phyloP scores from a whole-genome alignment of 768 basidiomycete species.

The Naematelia encephala region DNA sequence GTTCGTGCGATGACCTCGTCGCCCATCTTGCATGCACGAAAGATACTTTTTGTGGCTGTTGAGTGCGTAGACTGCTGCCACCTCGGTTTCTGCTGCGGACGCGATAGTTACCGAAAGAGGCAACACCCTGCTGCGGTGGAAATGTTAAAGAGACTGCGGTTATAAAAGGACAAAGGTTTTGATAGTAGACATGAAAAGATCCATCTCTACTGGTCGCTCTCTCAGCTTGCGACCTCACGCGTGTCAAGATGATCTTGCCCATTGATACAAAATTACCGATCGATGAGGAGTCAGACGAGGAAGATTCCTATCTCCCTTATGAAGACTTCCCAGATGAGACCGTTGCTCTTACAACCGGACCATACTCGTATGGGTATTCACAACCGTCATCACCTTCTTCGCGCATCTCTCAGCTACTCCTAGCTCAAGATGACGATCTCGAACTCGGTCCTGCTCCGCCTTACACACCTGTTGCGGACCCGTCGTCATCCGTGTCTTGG shows the following conservation, averaged over 20 bases:
- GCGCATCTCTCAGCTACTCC: background rate
- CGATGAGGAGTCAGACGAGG: background rate
- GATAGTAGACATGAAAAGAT: too few relatives aligned
- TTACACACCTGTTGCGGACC: background rate
- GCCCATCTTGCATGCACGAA: too few relatives aligned
- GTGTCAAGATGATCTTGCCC: background rate
- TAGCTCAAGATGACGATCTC: background rate
- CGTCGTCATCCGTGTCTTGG: background rate
- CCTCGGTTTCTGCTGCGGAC: too few relatives aligned
- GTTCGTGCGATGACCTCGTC: too few relatives aligned
- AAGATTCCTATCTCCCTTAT: background rate
- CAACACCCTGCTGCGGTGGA: too few relatives aligned
- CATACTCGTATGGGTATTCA: background rate
- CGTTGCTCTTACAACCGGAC: background rate
- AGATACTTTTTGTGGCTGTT: too few relatives aligned
- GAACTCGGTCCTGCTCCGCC: background rate
- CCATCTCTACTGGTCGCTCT: too few relatives aligned
- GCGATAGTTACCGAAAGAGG: too few relatives aligned
- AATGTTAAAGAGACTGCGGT: too few relatives aligned
- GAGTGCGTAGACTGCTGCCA: too few relatives aligned
- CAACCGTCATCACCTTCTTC: background rate
- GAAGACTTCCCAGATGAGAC: background rate
- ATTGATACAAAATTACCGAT: background rate
- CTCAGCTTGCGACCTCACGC: too few relatives aligned
- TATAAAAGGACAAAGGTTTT: too few relatives aligned